These are phyloP conservation scores for Blastobotrys buckinghamii DNA, from an alignment of 1,139 yeast genomes.

Conservation along the genomic window DNA sequence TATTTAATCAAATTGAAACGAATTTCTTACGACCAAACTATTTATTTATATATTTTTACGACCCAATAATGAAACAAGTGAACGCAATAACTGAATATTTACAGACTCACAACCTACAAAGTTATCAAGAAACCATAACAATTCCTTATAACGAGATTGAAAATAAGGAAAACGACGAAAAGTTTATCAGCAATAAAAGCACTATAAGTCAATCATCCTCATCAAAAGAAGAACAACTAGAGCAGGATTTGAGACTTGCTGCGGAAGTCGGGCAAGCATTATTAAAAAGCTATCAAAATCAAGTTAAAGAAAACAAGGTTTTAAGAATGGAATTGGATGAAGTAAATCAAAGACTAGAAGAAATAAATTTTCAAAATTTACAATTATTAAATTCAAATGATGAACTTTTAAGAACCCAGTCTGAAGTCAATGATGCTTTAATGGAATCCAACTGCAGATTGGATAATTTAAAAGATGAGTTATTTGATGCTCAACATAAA, in stretches of 20 bases:
- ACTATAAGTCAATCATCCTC: not conserved
- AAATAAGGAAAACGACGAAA: not conserved
- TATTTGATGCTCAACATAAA: conserved; percentile 17
- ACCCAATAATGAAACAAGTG: not conserved
- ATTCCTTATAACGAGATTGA: too few species aligned
- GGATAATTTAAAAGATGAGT: conserved; percentile 14
- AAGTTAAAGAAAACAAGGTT: conserved; percentile 14
- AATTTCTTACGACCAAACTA: too few species aligned
- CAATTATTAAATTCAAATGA: conserved; percentile 18
- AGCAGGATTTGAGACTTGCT: conserved; percentile 23
- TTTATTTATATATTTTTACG: too few species aligned
- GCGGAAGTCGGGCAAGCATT: conserved; percentile 29
- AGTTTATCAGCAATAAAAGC: not conserved
- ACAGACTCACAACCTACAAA: not conserved
- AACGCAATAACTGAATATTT: conserved; percentile 3
- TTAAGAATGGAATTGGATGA: conserved; percentile 18
- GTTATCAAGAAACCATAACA: too few species aligned
- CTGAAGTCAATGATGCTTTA: conserved; percentile 17
- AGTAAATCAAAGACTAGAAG: conserved; percentile 16
- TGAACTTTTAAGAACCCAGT: conserved; percentile 20
- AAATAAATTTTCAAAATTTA: conserved; percentile 16
- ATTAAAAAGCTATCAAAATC: conserved; percentile 19
- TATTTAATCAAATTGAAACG: too few species aligned
- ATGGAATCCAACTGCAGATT: conserved; percentile 16
- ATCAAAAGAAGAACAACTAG: conserved; percentile 14